These are phyloP conservation scores for Picochlorum sp. DNA, from an alignment of 139 green algal genomes.

Conservation along the genomic window DNA sequence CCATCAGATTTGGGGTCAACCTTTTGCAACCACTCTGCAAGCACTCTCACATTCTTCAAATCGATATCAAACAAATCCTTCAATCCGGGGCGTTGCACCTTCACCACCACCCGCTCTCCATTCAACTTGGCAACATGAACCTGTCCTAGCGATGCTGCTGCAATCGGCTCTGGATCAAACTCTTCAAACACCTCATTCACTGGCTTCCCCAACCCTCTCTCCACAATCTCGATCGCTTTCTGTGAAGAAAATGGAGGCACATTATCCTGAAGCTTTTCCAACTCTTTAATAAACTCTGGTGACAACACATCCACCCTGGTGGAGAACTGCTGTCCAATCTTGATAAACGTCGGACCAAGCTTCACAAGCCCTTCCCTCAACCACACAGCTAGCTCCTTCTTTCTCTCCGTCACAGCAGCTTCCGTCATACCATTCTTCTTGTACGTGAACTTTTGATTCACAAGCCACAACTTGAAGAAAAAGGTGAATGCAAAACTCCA, in stretches of 20 bases:
- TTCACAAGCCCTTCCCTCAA: slow-evolving; percentile 80
- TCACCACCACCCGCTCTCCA: slow-evolving; percentile 68
- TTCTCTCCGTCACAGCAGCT: slow-evolving; percentile 18
- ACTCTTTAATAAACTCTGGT: slow-evolving; percentile 89
- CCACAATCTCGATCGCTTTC: slow-evolving; percentile 69
- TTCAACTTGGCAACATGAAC: slow-evolving; percentile 37
- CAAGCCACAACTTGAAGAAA: slow-evolving; percentile 53
- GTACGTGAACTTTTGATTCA: slow-evolving; percentile 61
- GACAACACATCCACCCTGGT: slow-evolving; percentile 73
- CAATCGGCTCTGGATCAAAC: slow-evolving; percentile 83
- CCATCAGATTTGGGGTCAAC: slow-evolving; percentile 95
- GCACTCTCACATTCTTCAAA: slow-evolving; percentile 66
- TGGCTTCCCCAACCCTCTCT: slow-evolving; percentile 63
- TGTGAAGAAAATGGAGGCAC: slow-evolving; percentile 83
- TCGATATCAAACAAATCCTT: slow-evolving; percentile 78
- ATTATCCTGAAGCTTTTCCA: slow-evolving; percentile 94
- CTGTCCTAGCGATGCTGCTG: slow-evolving; percentile 87
- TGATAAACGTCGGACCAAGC: slow-evolving; percentile 84
- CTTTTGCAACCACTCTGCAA: slow-evolving; percentile 67
- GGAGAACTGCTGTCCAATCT: slow-evolving; percentile 66
- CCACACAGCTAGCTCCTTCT: slow-evolving; percentile 68
- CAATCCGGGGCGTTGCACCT: slow-evolving; percentile 72
- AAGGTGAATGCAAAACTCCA: slow-evolving; percentile 90
- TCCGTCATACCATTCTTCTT: slow-evolving; percentile 59
- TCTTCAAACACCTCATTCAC: slow-evolving; percentile 71